These are phyloP conservation scores for Aleurites moluccanus DNA, from an alignment of 441 rosid species.

Conservation along the genomic window DNA sequence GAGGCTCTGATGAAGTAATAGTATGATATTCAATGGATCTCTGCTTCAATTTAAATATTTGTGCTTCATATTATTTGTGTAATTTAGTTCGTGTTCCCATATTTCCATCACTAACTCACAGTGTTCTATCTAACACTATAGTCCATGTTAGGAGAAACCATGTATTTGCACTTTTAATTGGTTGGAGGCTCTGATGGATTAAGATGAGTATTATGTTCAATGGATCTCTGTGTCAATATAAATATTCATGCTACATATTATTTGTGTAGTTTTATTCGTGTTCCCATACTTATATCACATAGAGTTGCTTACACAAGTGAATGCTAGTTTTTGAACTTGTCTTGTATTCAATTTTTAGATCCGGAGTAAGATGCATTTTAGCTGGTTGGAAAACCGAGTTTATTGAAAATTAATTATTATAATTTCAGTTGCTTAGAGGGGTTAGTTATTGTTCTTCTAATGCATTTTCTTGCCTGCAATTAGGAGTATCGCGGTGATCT, in stretches of 20 bases:
- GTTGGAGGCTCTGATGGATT: neutral
- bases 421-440: conserved; percentile 10
- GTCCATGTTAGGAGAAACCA: too few relatives aligned
- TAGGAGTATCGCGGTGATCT: conserved; percentile 93
- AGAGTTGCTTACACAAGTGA: neutral
- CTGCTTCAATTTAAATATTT: neutral
- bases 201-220: neutral
- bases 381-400: neutral
- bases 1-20: neutral
- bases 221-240: neutral
- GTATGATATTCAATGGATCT: neutral
- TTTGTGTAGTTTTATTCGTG: too few relatives aligned
- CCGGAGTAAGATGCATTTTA: neutral
- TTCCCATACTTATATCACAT: neutral
- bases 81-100: neutral
- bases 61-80: too few relatives aligned
- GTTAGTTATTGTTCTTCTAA: conserved; percentile 13
- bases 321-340: neutral
- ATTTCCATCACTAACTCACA: neutral
- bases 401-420: conserved; percentile 8
- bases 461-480: conserved; percentile 24
- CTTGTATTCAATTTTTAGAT: neutral
- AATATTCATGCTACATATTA: too few relatives aligned
- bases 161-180: neutral
- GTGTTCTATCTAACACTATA: neutral